phyloP scores from a whole-genome alignment of 257 asterid species.

The Solanum rostratum region DNA sequence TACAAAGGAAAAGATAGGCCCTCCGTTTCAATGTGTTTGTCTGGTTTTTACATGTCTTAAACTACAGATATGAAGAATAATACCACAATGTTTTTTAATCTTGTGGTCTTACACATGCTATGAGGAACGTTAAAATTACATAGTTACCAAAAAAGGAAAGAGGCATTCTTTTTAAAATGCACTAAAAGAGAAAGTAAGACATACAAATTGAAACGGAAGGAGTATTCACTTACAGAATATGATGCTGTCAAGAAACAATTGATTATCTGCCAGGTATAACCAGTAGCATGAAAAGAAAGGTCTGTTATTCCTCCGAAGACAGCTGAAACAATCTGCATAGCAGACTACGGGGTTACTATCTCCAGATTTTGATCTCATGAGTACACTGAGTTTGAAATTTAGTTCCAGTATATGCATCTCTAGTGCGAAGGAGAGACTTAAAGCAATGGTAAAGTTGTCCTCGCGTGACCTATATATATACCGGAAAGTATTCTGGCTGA shows the following conservation, averaged over 20 bases:
- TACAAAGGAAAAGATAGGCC: not conserved
- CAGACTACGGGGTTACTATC: not conserved
- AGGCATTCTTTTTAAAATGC: not conserved
- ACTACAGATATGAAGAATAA: not conserved
- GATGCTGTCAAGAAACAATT: slow-evolving; percentile 92
- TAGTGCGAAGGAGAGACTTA: not conserved
- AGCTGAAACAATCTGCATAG: slow-evolving; percentile 82
- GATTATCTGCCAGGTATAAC: slow-evolving; percentile 88
- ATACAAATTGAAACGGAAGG: not conserved
- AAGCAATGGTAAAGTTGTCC: too few species aligned
- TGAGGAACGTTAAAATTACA: not conserved
- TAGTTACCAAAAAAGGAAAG: not conserved
- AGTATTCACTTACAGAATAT: slow-evolving; percentile 68
- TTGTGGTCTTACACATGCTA: not conserved
- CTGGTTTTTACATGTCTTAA: too few species aligned
- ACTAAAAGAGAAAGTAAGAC: not conserved
- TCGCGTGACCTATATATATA: too few species aligned
- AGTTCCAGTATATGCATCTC: not conserved
- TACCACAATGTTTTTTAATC: not conserved
- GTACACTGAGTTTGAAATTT: not conserved
- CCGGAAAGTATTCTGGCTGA: too few species aligned
- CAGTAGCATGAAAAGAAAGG: slow-evolving; percentile 67
- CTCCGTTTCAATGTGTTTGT: not conserved
- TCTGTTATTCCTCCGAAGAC: slow-evolving; percentile 92
- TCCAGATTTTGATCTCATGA: not conserved